Conservation (phyloP, 2,329 filamentous ascomycete genomes). For the Monosporascus sp. region DNA sequence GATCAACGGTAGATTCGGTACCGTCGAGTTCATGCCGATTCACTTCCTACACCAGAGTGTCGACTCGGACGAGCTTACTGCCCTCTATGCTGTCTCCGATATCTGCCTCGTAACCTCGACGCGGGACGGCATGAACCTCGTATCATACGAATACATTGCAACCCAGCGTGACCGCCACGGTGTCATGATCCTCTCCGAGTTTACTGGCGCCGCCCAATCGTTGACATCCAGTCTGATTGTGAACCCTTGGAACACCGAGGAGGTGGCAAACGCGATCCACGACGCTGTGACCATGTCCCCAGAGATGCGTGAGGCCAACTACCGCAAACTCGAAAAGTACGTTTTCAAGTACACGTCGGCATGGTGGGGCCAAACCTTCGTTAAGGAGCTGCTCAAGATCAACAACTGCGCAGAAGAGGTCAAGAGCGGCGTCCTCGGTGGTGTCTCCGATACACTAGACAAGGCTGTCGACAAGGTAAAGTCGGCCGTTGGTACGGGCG, state of each 20-base stretch:
- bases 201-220: slow-evolving; percentile 91
- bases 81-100: slow-evolving; percentile 87
- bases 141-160: slow-evolving; percentile 97
- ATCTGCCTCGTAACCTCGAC: slow-evolving; percentile 90
- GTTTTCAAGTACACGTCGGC: slow-evolving; percentile 97
- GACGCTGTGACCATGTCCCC: slow-evolving; percentile 95
- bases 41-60: slow-evolving; percentile 98
- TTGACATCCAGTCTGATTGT: slow-evolving; percentile 91
- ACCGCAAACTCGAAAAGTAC: slow-evolving; percentile 87
- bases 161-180: slow-evolving; percentile 87
- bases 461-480: no score
- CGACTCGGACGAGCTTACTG: slow-evolving; percentile 88
- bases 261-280: slow-evolving; percentile 87
- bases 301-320: slow-evolving; percentile 81
- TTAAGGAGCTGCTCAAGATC: slow-evolving; percentile 68
- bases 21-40: slow-evolving; percentile 97
- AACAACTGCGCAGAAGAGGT: slow-evolving; percentile 16
- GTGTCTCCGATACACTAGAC: no score
- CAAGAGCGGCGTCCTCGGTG: no score
- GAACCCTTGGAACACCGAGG: slow-evolving; percentile 98
- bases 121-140: slow-evolving; percentile 98
- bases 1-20: slow-evolving; percentile 96
- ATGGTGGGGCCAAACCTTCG: slow-evolving; percentile 95
- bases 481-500: no score
- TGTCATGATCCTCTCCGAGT: slow-evolving; percentile 92